phyloP scores from a whole-genome alignment of 2,329 filamentous ascomycete species.

The Pseudogymnoascus pannorum region DNA sequence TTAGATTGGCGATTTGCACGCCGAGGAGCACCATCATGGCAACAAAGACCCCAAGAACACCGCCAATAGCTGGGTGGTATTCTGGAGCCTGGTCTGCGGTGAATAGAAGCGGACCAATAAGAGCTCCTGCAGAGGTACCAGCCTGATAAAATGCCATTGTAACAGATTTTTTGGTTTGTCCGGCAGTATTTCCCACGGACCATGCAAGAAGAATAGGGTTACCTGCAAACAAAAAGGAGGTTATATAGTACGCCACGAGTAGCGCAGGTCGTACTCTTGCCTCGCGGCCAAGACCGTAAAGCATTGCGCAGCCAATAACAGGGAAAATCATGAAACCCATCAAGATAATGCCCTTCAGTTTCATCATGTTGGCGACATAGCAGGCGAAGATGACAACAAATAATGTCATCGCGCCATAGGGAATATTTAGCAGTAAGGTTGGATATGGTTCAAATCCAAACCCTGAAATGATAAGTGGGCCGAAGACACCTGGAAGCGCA shows the following conservation, averaged over 20 bases:
- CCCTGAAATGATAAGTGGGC: constrained; percentile 35
- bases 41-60: constrained; percentile 47
- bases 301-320: constrained; percentile 49
- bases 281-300: constrained; percentile 45
- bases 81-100: constrained; percentile 47
- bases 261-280: constrained; percentile 40
- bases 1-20: constrained; percentile 47
- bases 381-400: constrained; percentile 51
- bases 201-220: constrained; percentile 61
- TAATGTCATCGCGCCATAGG: constrained; percentile 46
- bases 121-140: constrained; percentile 55
- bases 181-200: constrained; percentile 63
- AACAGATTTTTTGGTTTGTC: constrained; percentile 59
- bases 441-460: constrained; percentile 35
- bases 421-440: constrained; percentile 36
- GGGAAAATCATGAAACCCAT: constrained; percentile 49
- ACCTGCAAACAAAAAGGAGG: constrained; percentile 58
- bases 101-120: constrained; percentile 60
- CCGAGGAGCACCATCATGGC: constrained; percentile 45
- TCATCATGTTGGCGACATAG: constrained; percentile 49
- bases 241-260: constrained; percentile 56
- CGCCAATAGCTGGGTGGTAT: constrained; percentile 50
- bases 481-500: constrained; percentile 24
- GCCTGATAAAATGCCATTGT: constrained; percentile 59
- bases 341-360: constrained; percentile 50